Base-by-base conservation (phyloP, 2,329 filamentous ascomycete species). In the Fusarium palustre region DNA sequence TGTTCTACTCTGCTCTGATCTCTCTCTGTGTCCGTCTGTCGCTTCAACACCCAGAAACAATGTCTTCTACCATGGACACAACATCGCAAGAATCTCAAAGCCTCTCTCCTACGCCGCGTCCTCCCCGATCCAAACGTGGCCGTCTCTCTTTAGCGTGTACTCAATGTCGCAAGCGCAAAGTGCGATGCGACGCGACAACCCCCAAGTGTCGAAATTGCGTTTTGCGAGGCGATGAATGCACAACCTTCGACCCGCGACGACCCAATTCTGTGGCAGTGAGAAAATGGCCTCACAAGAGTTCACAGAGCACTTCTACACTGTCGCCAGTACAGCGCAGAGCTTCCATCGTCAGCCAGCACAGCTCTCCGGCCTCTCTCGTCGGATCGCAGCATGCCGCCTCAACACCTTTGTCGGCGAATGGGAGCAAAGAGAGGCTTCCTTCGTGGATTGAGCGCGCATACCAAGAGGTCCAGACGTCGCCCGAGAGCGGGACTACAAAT, bases 131-230 rank as follows among this genome's bases (percentile, higher is more conserved):
- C 16, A 69, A 69, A 10, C 61, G 56, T 15, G 63, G 57, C 0
- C 66, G 70, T 8, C 58, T 72, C 42, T 70, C 70, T 5, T 41
- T 72, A 8, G 70, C 70, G 0, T 72, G 70, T 16, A 72, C 49
- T 5, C 60, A 64, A 31, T 72, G 70, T 28, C 70, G 70, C 53
- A 72, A 63, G 42, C 70, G 70, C 28, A 72, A 72, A 47, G 70
- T 72, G 15, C 60, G 70, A 57, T 72, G 70, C 43, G 70, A 72
- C 15, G 70, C 70, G n/a, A 58, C 68, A 43, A 72, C 64, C 20
- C 70, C 70, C 15, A 70, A 72, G 38, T 72, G 70, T 30, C 69
- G 64, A n/a, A 72, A 72, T 38, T 72, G 70, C 28, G 69, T 70
- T 10, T 33, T 72, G 4, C 67, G 70, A 28, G 69, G 70, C 16